Percentiles rank a stretch among this genome's conserved stretches.
phyloP scores from a whole-genome alignment of 257 asterid genomes.

The Solanum clarkiae region DNA sequence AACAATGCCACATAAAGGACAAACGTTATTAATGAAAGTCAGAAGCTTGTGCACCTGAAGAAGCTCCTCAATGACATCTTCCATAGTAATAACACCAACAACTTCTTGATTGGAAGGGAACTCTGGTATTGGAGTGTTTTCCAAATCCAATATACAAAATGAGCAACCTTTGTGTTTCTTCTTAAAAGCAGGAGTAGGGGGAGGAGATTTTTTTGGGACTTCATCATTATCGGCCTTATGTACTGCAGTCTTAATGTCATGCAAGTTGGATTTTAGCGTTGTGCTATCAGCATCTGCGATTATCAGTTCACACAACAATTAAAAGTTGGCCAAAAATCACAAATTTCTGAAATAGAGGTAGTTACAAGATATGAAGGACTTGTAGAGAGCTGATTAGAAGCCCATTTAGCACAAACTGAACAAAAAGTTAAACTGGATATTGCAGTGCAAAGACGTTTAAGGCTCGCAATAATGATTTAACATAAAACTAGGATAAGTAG shows the following conservation, averaged over 20 bases:
- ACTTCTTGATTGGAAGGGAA: slow-evolving; percentile 65
- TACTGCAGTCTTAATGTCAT: slow-evolving; percentile 16
- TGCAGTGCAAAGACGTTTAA: background rate
- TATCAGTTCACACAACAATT: background rate
- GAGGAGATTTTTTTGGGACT: slow-evolving; percentile 52
- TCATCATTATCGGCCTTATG: slow-evolving; percentile 35
- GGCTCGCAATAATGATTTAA: background rate
- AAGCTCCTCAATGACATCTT: slow-evolving; percentile 98
- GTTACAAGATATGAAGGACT: background rate
- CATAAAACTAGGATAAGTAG: background rate
- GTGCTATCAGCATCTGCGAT: slow-evolving; percentile 33
- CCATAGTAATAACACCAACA: slow-evolving; percentile 94
- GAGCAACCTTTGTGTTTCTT: slow-evolving; percentile 89
- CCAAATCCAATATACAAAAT: slow-evolving; percentile 84
- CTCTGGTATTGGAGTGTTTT: slow-evolving; percentile 67
- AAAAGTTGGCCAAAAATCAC: background rate
- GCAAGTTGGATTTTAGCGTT: slow-evolving; percentile 20
- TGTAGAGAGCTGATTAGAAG: background rate
- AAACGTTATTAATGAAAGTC: background rate
- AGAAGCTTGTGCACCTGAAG: slow-evolving; percentile 58
- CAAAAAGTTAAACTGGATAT: background rate
- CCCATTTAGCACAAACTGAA: background rate
- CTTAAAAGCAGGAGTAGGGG: slow-evolving; percentile 84
- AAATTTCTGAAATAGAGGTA: background rate
- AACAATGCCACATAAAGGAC: background rate